phyloP scores from a whole-genome alignment of 768 basidiomycete species.

The Asterophora parasitica region DNA sequence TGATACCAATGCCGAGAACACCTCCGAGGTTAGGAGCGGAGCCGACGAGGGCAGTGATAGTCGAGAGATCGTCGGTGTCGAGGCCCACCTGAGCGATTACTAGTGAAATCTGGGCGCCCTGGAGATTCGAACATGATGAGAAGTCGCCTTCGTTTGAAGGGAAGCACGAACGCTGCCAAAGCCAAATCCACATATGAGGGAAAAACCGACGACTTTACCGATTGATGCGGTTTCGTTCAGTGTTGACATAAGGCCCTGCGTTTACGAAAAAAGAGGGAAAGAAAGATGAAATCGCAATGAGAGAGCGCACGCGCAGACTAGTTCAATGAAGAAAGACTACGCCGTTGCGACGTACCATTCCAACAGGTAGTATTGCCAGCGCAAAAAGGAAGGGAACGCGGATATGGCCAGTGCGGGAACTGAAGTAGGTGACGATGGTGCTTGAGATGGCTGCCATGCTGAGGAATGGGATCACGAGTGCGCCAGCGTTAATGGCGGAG shows the following conservation, averaged over 20 bases:
- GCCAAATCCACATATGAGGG: conserved; percentile 18
- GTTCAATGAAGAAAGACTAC: background rate
- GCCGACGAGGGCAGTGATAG: conserved; percentile 21
- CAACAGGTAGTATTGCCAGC: conserved; percentile 17
- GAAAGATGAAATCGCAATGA: background rate
- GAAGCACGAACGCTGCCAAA: conserved; percentile 20
- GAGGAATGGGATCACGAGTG: conserved; percentile 21
- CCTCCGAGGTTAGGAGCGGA: conserved; percentile 19
- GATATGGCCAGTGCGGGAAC: conserved; percentile 13
- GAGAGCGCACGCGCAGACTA: background rate
- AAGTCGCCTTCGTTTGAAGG: background rate
- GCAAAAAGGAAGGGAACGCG: conserved; percentile 11
- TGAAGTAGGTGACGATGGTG: conserved; percentile 13
- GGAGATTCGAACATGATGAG: background rate
- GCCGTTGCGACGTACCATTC: conserved; percentile 14
- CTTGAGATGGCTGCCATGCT: conserved; percentile 18
- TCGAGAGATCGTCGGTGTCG: conserved; percentile 19
- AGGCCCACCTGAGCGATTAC: conserved; percentile 22
- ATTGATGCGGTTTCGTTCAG: conserved; percentile 19
- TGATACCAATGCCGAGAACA: conserved; percentile 22
- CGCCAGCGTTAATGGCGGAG: conserved; percentile 17
- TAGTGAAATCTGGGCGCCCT: conserved; percentile 20
- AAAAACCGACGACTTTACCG: conserved; percentile 19
- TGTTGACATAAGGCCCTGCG: conserved; percentile 21
- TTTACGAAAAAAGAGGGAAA: background rate